A percentile compares a stretch with the other conserved stretches of the same genome.
These are phyloP conservation scores for Fusarium liriodendri DNA, from an alignment of 2,329 filamentous ascomycete genomes.

Conservation along the genomic window DNA sequence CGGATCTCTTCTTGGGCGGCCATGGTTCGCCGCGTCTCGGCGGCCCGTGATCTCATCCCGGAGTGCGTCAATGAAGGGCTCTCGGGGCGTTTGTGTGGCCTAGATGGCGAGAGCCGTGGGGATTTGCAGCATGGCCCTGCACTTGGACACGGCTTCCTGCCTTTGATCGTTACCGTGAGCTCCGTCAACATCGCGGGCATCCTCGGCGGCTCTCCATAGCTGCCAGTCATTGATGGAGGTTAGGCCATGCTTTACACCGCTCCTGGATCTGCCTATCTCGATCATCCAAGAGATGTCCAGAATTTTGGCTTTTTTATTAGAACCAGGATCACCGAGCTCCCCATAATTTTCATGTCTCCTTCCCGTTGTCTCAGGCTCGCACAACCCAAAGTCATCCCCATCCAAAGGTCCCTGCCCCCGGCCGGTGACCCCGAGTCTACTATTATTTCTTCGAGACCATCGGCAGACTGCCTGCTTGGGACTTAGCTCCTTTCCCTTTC, in stretches of 20 bases:
- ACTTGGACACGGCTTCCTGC: conserved; percentile 47
- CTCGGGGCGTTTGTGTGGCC: conserved; percentile 43
- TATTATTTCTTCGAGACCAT: conserved; percentile 39
- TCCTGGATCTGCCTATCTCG: conserved; percentile 21
- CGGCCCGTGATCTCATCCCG: conserved; percentile 37
- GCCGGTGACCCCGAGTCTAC: conserved; percentile 44
- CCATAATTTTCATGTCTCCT: conserved; percentile 51
- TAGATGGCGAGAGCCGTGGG: conserved; percentile 40
- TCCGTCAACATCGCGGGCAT: conserved; percentile 23
- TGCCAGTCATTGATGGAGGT: conserved; percentile 18
- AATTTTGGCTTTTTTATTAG: conserved; percentile 36
- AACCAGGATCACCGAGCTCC: conserved; percentile 46
- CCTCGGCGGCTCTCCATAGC: conserved; percentile 23
- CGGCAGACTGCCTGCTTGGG: conserved; percentile 39
- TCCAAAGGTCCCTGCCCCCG: conserved; percentile 43
- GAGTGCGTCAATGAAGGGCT: conserved; percentile 28
- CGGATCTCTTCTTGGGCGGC: conserved; percentile 22
- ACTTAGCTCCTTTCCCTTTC: conserved; percentile 29
- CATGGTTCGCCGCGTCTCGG: conserved; percentile 28
- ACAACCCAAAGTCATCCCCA: conserved; percentile 48
- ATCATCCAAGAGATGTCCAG: conserved; percentile 26
- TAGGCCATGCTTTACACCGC: conserved; percentile 29
- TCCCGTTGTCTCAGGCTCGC: conserved; percentile 58
- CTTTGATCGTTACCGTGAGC: conserved; percentile 37
- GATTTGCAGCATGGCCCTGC: conserved; percentile 39